phyloP scores from a whole-genome alignment of 2,329 filamentous ascomycete genomes.

The Fusarium transvaalense region DNA sequence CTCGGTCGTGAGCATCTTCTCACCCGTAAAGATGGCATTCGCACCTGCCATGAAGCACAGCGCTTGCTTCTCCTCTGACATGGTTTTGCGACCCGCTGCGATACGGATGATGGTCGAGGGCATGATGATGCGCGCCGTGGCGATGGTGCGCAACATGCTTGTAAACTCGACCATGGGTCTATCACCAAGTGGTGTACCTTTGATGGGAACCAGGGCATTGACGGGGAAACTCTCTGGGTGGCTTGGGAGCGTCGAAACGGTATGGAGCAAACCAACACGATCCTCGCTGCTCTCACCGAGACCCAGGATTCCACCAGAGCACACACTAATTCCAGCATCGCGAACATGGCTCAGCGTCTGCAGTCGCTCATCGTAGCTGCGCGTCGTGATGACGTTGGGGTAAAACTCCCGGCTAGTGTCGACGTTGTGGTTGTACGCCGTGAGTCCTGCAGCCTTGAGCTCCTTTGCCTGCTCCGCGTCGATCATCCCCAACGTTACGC shows the following conservation, averaged over 20 bases:
- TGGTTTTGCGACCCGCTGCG: slow-evolving; percentile 84
- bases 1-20: slow-evolving; percentile 95
- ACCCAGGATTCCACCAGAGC: slow-evolving; percentile 88
- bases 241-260: slow-evolving; percentile 80
- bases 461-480: slow-evolving; percentile 83
- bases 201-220: slow-evolving; percentile 91
- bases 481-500: slow-evolving; percentile 95
- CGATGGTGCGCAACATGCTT: slow-evolving; percentile 83
- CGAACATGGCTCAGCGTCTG: slow-evolving; percentile 83
- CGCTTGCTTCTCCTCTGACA: slow-evolving; percentile 90
- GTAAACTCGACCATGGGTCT: slow-evolving; percentile 80
- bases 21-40: slow-evolving; percentile 94
- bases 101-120: slow-evolving; percentile 88
- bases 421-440: slow-evolving; percentile 94
- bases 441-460: slow-evolving; percentile 85
- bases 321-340: slow-evolving; percentile 89
- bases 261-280: slow-evolving; percentile 85
- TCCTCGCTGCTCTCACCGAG: slow-evolving; percentile 84
- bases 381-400: slow-evolving; percentile 85
- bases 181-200: slow-evolving; percentile 86
- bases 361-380: slow-evolving; percentile 88
- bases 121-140: slow-evolving; percentile 85
- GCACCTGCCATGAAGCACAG: slow-evolving; percentile 91
- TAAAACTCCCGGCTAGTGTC: slow-evolving; percentile 93
- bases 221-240: slow-evolving; percentile 94